These are phyloP conservation scores for Chamaecyparis obtusa DNA, from an alignment of 75 land plant genomes.

Conservation along the genomic window DNA sequence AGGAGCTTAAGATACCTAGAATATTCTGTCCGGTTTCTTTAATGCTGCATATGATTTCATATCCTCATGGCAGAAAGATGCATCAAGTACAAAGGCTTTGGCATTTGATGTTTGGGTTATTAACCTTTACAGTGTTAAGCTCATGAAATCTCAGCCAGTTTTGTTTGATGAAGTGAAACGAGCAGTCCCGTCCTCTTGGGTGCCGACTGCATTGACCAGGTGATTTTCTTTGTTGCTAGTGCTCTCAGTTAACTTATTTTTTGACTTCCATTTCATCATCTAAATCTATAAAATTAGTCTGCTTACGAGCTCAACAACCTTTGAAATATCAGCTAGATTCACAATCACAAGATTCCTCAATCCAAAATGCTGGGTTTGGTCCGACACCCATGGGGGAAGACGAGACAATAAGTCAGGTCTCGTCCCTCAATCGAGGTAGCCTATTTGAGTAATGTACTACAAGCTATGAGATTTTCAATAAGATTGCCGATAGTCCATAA, in stretches of 20 bases:
- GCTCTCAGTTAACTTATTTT: neutral
- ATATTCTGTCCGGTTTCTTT: conserved; percentile 88
- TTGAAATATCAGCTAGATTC: too few species aligned
- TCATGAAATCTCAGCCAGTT: conserved; percentile 69
- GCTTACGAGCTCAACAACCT: neutral
- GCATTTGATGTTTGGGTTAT: conserved; percentile 90
- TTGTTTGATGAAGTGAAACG: conserved; percentile 70
- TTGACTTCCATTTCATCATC: too few species aligned
- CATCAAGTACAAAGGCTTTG: conserved; percentile 66
- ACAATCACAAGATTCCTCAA: neutral
- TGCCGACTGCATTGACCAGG: conserved; percentile 90
- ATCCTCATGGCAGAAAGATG: conserved; percentile 90
- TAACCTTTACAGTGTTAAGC: conserved; percentile 64
- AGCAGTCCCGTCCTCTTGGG: conserved; percentile 87
- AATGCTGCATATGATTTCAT: conserved; percentile 79
- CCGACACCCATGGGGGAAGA: too few species aligned
- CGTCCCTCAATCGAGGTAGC: too few species aligned
- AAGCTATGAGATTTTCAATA: too few species aligned
- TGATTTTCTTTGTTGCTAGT: conserved; percentile 8
- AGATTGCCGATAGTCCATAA: too few species aligned
- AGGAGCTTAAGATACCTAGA: conserved; percentile 67
- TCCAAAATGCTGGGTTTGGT: too few species aligned
- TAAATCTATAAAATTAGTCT: neutral
- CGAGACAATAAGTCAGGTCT: too few species aligned
- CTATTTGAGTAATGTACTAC: too few species aligned